A percentile compares a stretch with the other conserved stretches of the same genome.
These are phyloP conservation scores for Stenocarpella maydis DNA, from an alignment of 2,329 filamentous ascomycete genomes.

Conservation along the genomic window DNA sequence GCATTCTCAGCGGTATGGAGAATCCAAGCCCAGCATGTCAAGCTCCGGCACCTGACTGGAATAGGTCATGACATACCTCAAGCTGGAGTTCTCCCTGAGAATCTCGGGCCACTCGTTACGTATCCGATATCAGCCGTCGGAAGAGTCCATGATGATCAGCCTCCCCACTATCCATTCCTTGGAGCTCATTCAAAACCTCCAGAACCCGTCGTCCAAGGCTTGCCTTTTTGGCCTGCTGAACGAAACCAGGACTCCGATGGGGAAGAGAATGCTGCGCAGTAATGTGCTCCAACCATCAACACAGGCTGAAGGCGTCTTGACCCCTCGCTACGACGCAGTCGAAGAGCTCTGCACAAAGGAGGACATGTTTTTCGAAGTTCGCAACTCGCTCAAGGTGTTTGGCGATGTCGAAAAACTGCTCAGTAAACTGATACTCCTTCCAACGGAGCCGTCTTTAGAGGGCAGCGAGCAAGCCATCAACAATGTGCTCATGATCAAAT, in stretches of 20 bases:
- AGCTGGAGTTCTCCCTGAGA: slow-evolving; percentile 70
- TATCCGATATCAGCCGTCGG: slow-evolving; percentile 85
- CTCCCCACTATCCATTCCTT: slow-evolving; percentile 85
- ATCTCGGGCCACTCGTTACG: slow-evolving; percentile 84
- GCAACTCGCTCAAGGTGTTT: slow-evolving; percentile 77
- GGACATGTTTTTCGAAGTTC: slow-evolving; percentile 81
- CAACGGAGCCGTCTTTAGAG: slow-evolving; percentile 69
- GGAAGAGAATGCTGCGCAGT: slow-evolving; percentile 80
- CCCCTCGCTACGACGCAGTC: slow-evolving; percentile 80
- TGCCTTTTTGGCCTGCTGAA: slow-evolving; percentile 88
- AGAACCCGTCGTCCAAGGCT: slow-evolving; percentile 78
- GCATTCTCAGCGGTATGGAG: slow-evolving; percentile 78
- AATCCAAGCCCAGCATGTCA: neutral
- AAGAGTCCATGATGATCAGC: slow-evolving; percentile 96
- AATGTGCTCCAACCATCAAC: slow-evolving; percentile 92
- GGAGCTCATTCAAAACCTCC: slow-evolving; percentile 89
- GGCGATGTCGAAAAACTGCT: slow-evolving; percentile 81
- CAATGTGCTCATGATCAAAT: slow-evolving; percentile 85
- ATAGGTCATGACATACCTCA: slow-evolving; percentile 83
- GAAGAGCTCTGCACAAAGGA: slow-evolving; percentile 84
- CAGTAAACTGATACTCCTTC: slow-evolving; percentile 83
- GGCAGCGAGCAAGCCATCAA: slow-evolving; percentile 85
- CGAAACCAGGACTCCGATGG: slow-evolving; percentile 88
- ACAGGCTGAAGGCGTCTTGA: slow-evolving; percentile 68
- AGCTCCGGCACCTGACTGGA: neutral